These are phyloP conservation scores for Phymatotrichopsis omnivora DNA, from an alignment of 2,329 filamentous ascomycete species.

Conservation along the genomic window DNA sequence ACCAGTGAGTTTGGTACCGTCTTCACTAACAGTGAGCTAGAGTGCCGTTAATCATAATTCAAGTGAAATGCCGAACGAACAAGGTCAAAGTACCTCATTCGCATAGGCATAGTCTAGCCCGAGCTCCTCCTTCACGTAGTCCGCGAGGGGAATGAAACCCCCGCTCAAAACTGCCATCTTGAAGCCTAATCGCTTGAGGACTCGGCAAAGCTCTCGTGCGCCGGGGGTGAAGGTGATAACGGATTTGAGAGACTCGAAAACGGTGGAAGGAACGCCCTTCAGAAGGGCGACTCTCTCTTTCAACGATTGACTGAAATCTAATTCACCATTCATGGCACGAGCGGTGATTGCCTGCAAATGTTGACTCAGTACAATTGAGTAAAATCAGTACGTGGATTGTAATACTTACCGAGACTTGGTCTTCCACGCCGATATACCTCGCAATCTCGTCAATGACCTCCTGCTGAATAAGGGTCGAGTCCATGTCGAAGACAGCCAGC, in stretches of 20 bases:
- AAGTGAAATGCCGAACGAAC: background rate
- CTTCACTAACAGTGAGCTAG: slow-evolving; percentile 49
- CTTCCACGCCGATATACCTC: slow-evolving; percentile 68
- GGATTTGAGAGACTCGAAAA: slow-evolving; percentile 67
- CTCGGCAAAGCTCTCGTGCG: slow-evolving; percentile 61
- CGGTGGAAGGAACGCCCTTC: slow-evolving; percentile 64
- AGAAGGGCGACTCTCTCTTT: slow-evolving; percentile 70
- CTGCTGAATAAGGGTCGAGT: slow-evolving; percentile 91
- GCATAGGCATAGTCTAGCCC: slow-evolving; percentile 82
- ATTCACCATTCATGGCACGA: slow-evolving; percentile 88
- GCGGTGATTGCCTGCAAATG: slow-evolving; percentile 60
- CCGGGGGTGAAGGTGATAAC: slow-evolving; percentile 74
- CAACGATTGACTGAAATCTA: slow-evolving; percentile 81
- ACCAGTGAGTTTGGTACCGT: slow-evolving; percentile 52
- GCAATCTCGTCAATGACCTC: slow-evolving; percentile 97
- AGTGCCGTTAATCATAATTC: background rate
- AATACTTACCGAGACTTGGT: slow-evolving; percentile 55
- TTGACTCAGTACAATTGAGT: slow-evolving; percentile 15
- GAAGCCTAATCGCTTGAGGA: slow-evolving; percentile 66
- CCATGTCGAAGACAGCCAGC: slow-evolving; percentile 95
- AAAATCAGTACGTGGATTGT: slow-evolving; percentile 1
- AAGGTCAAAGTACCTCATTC: slow-evolving; percentile 58
- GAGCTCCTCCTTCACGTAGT: slow-evolving; percentile 70
- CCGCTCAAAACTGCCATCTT: slow-evolving; percentile 87
- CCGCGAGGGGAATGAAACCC: slow-evolving; percentile 79